Evolutionary conservation across 2,329 filamentous ascomycete genomes (phyloP).

Genomic region (Sporothrix pallida): DNA sequence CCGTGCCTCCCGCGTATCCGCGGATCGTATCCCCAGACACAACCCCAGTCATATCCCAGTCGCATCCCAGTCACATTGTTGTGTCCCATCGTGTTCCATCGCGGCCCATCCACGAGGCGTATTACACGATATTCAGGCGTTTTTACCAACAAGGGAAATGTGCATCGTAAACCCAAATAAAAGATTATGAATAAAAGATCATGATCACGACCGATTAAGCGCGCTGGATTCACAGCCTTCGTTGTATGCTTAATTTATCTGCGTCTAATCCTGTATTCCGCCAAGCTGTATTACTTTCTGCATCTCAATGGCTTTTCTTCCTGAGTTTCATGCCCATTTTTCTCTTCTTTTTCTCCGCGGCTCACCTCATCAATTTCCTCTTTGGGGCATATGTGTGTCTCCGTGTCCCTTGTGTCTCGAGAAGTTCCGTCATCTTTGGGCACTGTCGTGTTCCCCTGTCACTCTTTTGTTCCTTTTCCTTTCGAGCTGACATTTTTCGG

Average conservation of each 20-base stretch:
- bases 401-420: background rate
- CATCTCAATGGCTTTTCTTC: too few relatives aligned
- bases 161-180: background rate
- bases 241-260: background rate
- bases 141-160: background rate
- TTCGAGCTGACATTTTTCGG: background rate
- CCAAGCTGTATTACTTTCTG: background rate
- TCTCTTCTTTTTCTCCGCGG: background rate
- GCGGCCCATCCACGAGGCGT: slow-evolving; percentile 11
- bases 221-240: background rate
- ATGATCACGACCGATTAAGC: background rate
- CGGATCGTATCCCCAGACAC: background rate
- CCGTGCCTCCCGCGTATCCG: background rate
- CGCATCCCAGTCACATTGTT: background rate
- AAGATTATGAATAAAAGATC: background rate
- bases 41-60: background rate
- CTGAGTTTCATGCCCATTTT: background rate
- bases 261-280: background rate
- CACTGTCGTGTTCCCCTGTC: too few relatives aligned
- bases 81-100: too few relatives aligned
- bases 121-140: background rate
- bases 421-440: background rate
- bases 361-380: slow-evolving; percentile 12
- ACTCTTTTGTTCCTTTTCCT: background rate
- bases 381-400: background rate